A percentile compares a stretch with the other conserved stretches of the same genome.
Conservation (phyloP, 768 basidiomycete genomes). For the Candolleomyces aberdarensis region DNA sequence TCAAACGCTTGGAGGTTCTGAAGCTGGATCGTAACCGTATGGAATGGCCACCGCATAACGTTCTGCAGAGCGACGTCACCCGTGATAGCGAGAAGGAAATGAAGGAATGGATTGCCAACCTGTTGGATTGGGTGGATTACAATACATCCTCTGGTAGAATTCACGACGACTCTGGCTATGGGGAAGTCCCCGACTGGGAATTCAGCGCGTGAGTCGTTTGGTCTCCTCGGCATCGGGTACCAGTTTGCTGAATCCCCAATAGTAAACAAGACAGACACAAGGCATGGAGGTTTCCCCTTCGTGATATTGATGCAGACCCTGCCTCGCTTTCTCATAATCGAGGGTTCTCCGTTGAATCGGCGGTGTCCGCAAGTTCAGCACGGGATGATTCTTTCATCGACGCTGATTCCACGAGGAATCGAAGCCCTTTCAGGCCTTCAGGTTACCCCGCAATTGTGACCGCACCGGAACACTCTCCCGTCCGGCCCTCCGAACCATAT, state of each 20-base stretch:
- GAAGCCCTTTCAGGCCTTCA: constrained; percentile 9
- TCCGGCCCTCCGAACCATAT: constrained; percentile 51
- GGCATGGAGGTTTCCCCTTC: constrained; percentile 41
- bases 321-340: constrained; percentile 50
- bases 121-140: constrained; percentile 76
- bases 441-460: constrained; percentile 42
- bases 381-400: constrained; percentile 31
- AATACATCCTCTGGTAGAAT: constrained; percentile 34
- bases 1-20: constrained; percentile 70
- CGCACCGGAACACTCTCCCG: constrained; percentile 40
- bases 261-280: constrained; percentile 20
- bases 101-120: constrained; percentile 65
- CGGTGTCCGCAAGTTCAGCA: constrained; percentile 47
- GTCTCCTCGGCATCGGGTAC: too few species aligned
- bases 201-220: constrained; percentile 27
- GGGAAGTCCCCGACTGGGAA: constrained; percentile 44
- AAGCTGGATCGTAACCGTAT: constrained; percentile 91
- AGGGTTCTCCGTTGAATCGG: constrained; percentile 62
- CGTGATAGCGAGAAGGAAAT: constrained; percentile 49
- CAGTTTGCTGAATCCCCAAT: background rate
- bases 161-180: constrained; percentile 48
- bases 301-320: constrained; percentile 31
- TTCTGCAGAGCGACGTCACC: constrained; percentile 39
- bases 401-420: constrained; percentile 12
- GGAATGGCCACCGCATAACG: constrained; percentile 80